Base-by-base conservation (phyloP, 2,329 filamentous ascomycete genomes). In the Drechslerella dactyloides region DNA sequence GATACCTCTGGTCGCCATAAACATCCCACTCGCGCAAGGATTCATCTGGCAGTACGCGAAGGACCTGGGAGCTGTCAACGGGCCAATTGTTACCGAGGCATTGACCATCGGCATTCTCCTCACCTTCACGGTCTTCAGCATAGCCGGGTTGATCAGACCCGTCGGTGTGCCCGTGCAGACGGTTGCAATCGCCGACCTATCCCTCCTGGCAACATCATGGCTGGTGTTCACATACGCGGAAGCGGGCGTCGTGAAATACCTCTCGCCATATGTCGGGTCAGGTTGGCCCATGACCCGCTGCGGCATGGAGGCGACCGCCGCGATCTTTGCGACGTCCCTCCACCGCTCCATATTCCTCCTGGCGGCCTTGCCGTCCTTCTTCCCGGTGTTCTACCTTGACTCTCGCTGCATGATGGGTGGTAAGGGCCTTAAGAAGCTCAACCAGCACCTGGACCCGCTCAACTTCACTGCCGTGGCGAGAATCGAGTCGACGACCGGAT, bases 401-500 rank as follows among this genome's bases (percentile, higher is more conserved):
- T 85, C 88, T 0, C 92, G 68, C 11, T 72, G 68, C 15, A 19
- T 65, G 19, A 72, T 65, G 55, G 68, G 68, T 27, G 42, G 37
- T 7, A 72, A 61, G 19, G 68, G 68, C 6, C 30, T 72, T 13
- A 19, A 44, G 21, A 72, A 72, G 40, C 81, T 94, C 40, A 93
- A 96, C 77, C 81, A 81, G 3, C 88, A 86, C 0, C 81, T 97
- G 48, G 80, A 82, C 19, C 79, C 82, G 0, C 83, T 89, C 37
- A 86, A 89, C 15, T 97, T 89, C 84, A 85, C 86, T 0, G 81
- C 97, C 1, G 79, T 97, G 50, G 93, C 92, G 53, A 87, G 94
- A 10, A 84, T 86, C 74, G 94, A 97, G 79, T 96, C 92, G 0
- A 80, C 89, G 54, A 97, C 94, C 0, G 94, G 94, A 5, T 97